These are phyloP conservation scores for carrot (Daucus carota) DNA, from an alignment of 129 eudicot genomes.

Conservation along the genomic window DH1_v3.0 NC_030386.2:37410501-37411000, in stretches of 20 bases:
- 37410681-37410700: slow-evolving; percentile 75
- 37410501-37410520: slow-evolving; percentile 30
- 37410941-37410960: slow-evolving; percentile 70
- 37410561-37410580: slow-evolving; percentile 85
- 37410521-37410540: slow-evolving; percentile 22
- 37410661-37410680: slow-evolving; percentile 42
- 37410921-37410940: slow-evolving; percentile 93
- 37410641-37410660: slow-evolving; percentile 69
- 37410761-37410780: slow-evolving; percentile 77
- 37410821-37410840: slow-evolving; percentile 68
- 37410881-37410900: slow-evolving; percentile 77
- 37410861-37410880: slow-evolving; percentile 90
- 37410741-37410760: slow-evolving; percentile 56
- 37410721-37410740: slow-evolving; percentile 78
- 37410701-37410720: slow-evolving; percentile 64
- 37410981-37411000: slow-evolving; percentile 71
- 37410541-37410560: slow-evolving; percentile 52
- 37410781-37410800: slow-evolving; percentile 92
- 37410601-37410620: slow-evolving; percentile 59
- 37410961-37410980: slow-evolving; percentile 77
- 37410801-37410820: slow-evolving; percentile 90
- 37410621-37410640: slow-evolving; percentile 52
- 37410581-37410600: slow-evolving; percentile 92
- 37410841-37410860: slow-evolving; percentile 65
- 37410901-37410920: slow-evolving; percentile 81